Evolutionary conservation across 106 monocot genomes (phyloP), one percentile per base, ranked within the genome.

Genomic region (Dendrobium chrysotoxum): DNA sequence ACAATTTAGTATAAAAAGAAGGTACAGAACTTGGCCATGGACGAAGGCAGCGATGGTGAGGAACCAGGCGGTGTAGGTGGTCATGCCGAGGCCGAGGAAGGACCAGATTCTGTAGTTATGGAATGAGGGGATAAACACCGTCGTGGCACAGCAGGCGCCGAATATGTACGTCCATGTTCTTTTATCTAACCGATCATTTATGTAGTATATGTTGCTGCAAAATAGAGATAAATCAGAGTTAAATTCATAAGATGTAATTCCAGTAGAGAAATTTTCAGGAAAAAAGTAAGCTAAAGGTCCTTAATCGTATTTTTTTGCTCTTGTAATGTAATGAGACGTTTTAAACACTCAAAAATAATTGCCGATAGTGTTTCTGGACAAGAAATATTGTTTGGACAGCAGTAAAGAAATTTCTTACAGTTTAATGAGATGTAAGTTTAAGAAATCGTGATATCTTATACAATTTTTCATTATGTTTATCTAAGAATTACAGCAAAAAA

Each of bases 61-160:
- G 58, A 89, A 92, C 92, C 92, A 92, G 11, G 89, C 92, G 46
- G 92, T 87, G 80, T 87, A 92, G 74, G 89, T 92, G 72, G 92
- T 92, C 92, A 92, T 92, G 76, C 82, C 87, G 72, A 92, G 89
- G 9, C 89, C 89, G 26, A 89, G 81, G 72, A 89, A 89, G 20
- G 89, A 89, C 92, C 89, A 89, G 8, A 82, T 82, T 46, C 82
- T 67, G 76, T 82, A 82, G 40, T 82, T 82, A 68, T 82, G 82
- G 50, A 82, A 82, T 3, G 82, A 82, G 13, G 82, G 82, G 9
- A 82, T 78, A 42, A 82, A 82, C 23, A 82, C 82, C 0, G 82
- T 82, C 10, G 77, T 82, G 12, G 78, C 82, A 31, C 82, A 78
- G 54, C 82, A 82, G 12, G 82, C 82, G 1, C 82, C 82, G 40